phyloP scores from a whole-genome alignment of 352 stramenopile species.

The Phytopythium cucurbitacearum region DNA sequence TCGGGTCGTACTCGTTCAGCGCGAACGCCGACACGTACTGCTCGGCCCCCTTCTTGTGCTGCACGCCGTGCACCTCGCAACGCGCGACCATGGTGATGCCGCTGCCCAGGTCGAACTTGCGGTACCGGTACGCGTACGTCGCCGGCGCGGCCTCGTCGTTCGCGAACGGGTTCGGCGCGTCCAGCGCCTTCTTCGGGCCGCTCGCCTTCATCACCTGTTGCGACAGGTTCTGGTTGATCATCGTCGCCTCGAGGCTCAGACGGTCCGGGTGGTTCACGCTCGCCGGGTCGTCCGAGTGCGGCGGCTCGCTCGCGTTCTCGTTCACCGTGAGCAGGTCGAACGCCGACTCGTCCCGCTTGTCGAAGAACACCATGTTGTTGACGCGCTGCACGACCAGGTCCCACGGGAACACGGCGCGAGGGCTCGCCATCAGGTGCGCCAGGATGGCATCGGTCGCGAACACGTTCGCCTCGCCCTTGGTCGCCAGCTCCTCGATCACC shows the following conservation, averaged over 20 bases:
- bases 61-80: slow-evolving; percentile 93
- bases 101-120: slow-evolving; percentile 93
- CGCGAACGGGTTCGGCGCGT: slow-evolving; percentile 92
- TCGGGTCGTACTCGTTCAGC: slow-evolving; percentile 97
- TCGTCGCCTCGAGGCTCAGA: slow-evolving; percentile 95
- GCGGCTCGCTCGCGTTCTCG: slow-evolving; percentile 93
- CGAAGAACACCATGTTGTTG: slow-evolving; percentile 96
- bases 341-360: slow-evolving; percentile 94
- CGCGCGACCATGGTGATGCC: slow-evolving; percentile 89
- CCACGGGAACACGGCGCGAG: slow-evolving; percentile 96
- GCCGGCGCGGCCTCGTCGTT: slow-evolving; percentile 92
- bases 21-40: slow-evolving; percentile 94
- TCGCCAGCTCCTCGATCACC: slow-evolving; percentile 92
- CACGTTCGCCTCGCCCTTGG: slow-evolving; percentile 89
- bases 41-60: slow-evolving; percentile 82
- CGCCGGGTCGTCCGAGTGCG: slow-evolving; percentile 76
- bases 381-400: slow-evolving; percentile 93
- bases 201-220: slow-evolving; percentile 92
- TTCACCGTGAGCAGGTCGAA: slow-evolving; percentile 96
- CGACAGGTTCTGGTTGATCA: slow-evolving; percentile 99
- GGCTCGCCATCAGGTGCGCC: slow-evolving; percentile 95
- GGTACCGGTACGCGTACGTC: slow-evolving; percentile 95
- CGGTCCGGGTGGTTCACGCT: slow-evolving; percentile 96
- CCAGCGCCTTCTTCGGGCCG: slow-evolving; percentile 54
- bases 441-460: slow-evolving; percentile 98